Base-by-base conservation (phyloP, 2,329 filamentous ascomycete genomes). In the Beauveria sp. region DNA sequence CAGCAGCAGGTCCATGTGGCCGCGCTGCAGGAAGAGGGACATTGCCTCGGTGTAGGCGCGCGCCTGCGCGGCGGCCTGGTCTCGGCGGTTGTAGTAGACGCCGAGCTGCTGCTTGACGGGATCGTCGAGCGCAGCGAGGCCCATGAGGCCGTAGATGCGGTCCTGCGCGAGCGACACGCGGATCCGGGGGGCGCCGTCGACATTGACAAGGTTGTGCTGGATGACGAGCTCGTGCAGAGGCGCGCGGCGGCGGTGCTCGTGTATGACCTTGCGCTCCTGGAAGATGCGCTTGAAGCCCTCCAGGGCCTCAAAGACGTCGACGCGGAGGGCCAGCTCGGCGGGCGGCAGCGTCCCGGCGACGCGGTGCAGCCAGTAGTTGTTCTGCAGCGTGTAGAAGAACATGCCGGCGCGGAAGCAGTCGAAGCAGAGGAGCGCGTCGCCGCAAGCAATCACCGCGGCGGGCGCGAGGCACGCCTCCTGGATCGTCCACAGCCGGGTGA, bases 401-500 rank as follows among this genome's bases (percentile, higher is more conserved):
- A 59, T 18, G 3, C 64, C 68, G 0, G 63, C 58, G 16, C 66
- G 64, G n/a, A 72, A 67, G 24, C 68, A 66, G 45, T 73, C 67
- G 28, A 71, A 67, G 55, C 67, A 67, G 3, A 73, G 64, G 0
- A 43, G 20, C 22, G 63, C 65, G 6, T 49, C 58, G 9, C 73
- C 73, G 53, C 72, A 74, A 1, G 69, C 55, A 5, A 74, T 64
- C 7, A 68, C 20, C 1, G 69, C 65, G 1, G 42, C 31, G 0
- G 66, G 62, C 3, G 71, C 67, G 3, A 75, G 63, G 2, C 67
- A 70, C 1, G 68, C 68, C 50, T 75, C 73, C 63, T 74, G 73
- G 7, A 75, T 70, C 3, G 67, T 69, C 74, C 73, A 76, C 1
- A 75, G 63, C 5, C 73, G 72, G 24, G 60, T 65, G 60, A 71